phyloP scores from a whole-genome alignment of 2,329 filamentous ascomycete species.

The Cladosporium sphaerospermum region DNA sequence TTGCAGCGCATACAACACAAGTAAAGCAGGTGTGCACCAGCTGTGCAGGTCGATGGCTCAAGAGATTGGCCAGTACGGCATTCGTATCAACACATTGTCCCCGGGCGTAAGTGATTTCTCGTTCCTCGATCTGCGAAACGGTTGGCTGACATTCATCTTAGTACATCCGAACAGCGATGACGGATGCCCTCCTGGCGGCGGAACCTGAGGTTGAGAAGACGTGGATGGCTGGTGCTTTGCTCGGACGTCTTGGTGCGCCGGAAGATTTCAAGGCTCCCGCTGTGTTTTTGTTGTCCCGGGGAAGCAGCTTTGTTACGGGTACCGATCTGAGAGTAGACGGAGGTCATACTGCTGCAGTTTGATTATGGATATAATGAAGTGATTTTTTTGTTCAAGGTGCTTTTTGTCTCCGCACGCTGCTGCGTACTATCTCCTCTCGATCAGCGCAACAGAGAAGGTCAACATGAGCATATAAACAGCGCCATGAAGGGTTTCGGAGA shows the following conservation, averaged over 20 bases:
- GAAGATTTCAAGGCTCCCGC: conserved; percentile 58
- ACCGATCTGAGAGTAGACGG: conserved; percentile 65
- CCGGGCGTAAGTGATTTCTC: conserved; percentile 28
- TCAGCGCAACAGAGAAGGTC: too few species aligned
- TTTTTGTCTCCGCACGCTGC: too few species aligned
- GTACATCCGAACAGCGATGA: conserved; percentile 34
- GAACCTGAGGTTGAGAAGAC: conserved; percentile 44
- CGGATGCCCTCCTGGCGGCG: conserved; percentile 25
- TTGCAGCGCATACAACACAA: conserved; percentile 47
- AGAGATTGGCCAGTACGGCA: conserved; percentile 44
- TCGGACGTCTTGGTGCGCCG: conserved; percentile 46
- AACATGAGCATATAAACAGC: too few species aligned
- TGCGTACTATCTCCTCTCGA: too few species aligned
- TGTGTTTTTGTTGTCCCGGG: conserved; percentile 59
- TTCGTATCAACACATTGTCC: conserved; percentile 45
- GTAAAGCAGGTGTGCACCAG: conserved; percentile 50
- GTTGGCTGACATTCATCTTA: background rate
- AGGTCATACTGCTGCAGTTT: conserved; percentile 44
- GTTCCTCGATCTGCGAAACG: conserved; percentile 13
- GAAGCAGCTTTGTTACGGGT: conserved; percentile 63
- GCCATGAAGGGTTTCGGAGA: too few species aligned
- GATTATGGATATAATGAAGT: background rate
- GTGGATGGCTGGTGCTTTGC: conserved; percentile 47
- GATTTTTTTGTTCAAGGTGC: too few species aligned
- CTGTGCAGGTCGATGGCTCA: conserved; percentile 47